Evolutionary conservation across 2,329 filamentous ascomycete species (phyloP).

Genomic region (Aspergillus aculeatinus): DNA sequence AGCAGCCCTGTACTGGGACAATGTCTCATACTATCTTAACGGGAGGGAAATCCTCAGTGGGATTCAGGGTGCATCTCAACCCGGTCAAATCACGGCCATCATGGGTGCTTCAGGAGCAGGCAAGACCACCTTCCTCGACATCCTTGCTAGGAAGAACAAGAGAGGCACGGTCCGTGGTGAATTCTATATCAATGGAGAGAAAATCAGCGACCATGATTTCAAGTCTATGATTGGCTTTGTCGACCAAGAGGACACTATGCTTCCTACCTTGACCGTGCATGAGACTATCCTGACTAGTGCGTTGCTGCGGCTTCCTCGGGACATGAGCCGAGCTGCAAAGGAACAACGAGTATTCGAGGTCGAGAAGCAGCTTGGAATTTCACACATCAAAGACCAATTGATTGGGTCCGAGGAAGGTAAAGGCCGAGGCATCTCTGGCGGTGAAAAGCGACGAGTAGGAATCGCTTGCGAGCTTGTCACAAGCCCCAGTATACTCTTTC

Average conservation of each 20-base stretch:
- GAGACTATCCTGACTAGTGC: constrained; percentile 97
- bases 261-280: constrained; percentile 93
- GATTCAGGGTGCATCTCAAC: constrained; percentile 82
- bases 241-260: constrained; percentile 96
- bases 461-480: constrained; percentile 98
- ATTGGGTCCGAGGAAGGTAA: constrained; percentile 95
- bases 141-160: constrained; percentile 95
- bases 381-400: constrained; percentile 88
- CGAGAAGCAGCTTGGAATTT: constrained; percentile 91
- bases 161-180: constrained; percentile 74
- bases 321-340: constrained; percentile 86
- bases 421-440: constrained; percentile 92
- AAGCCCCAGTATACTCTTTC: constrained; percentile 92
- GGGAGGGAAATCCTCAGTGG: constrained; percentile 79
- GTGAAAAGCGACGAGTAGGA: constrained; percentile 91
- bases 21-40: constrained; percentile 82
- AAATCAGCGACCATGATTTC: constrained; percentile 79
- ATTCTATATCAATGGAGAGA: constrained; percentile 92
- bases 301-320: constrained; percentile 81
- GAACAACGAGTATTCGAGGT: constrained; percentile 89
- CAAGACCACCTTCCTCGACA: constrained; percentile 96
- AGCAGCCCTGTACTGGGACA: constrained; percentile 81
- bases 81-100: constrained; percentile 93
- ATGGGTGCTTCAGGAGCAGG: constrained; percentile 98
- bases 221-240: constrained; percentile 93